phyloP scores from a whole-genome alignment of 2,329 filamentous ascomycete genomes.

The Plenodomus biglobosus region DNA sequence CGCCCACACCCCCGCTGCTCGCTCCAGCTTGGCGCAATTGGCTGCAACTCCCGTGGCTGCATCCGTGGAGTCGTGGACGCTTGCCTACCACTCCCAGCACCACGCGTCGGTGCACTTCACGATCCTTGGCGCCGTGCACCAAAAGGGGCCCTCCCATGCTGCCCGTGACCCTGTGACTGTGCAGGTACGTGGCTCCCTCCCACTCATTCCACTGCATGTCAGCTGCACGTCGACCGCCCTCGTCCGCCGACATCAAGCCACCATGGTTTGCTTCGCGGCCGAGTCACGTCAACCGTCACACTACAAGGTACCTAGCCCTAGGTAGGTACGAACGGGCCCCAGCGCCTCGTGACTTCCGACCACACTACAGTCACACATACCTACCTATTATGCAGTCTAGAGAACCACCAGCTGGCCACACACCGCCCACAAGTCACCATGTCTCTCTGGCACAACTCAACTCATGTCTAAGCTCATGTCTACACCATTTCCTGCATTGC shows the following conservation, averaged over 20 bases:
- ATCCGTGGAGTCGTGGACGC: too few species aligned
- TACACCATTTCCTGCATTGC: too few species aligned
- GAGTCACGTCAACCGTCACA: constrained; percentile 14
- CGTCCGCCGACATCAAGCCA: background rate
- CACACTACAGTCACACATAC: constrained; percentile 4
- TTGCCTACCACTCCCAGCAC: too few species aligned
- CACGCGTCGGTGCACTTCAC: constrained; percentile 23
- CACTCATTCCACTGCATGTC: constrained; percentile 33
- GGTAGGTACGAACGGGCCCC: too few species aligned
- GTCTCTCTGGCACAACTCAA: constrained; percentile 5
- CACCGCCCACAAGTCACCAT: constrained; percentile 36
- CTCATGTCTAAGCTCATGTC: too few species aligned
- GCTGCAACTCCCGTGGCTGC: too few species aligned
- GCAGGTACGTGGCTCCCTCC: constrained; percentile 31
- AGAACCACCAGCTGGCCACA: constrained; percentile 21
- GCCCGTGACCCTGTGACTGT: background rate
- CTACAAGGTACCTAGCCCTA: too few species aligned
- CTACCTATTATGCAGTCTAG: too few species aligned
- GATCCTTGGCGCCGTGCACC: constrained; percentile 30
- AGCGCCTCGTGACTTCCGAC: constrained; percentile 15
- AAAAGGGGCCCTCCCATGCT: constrained; percentile 4
- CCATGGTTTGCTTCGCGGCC: background rate
- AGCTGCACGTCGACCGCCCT: constrained; percentile 27
- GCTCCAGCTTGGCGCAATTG: too few species aligned
- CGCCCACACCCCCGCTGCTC: too few species aligned